A percentile compares a stretch with the other conserved stretches of the same genome.
These are phyloP conservation scores for Leucosporidium scottii DNA, from an alignment of 768 basidiomycete species.

Conservation along the genomic window DNA sequence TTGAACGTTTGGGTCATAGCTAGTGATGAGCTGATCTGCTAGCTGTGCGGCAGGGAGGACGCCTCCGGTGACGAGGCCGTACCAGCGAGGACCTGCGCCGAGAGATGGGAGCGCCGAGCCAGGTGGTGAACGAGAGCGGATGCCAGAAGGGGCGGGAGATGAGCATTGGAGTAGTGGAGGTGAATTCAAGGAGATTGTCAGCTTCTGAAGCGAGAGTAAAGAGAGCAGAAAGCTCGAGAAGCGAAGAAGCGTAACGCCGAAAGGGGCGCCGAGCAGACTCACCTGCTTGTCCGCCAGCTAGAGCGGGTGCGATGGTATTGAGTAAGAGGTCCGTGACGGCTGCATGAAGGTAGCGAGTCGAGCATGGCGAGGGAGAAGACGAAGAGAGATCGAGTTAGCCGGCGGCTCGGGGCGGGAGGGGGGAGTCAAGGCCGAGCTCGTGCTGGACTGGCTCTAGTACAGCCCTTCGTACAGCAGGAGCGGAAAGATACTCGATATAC, in stretches of 20 bases:
- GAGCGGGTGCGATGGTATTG: constrained; percentile 39
- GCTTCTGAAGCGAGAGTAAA: too few relatives aligned
- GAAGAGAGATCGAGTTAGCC: constrained; percentile 6
- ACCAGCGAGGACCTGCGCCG: constrained; percentile 39
- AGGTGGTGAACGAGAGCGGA: too few relatives aligned
- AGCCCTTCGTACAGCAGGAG: neutral
- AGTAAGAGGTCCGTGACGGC: constrained; percentile 34
- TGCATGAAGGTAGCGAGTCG: neutral
- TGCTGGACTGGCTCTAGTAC: neutral
- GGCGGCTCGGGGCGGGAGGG: neutral
- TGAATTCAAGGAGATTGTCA: too few relatives aligned
- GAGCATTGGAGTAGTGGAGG: too few relatives aligned
- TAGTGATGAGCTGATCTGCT: constrained; percentile 44
- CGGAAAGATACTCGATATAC: neutral
- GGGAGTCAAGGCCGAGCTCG: neutral
- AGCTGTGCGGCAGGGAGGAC: constrained; percentile 42
- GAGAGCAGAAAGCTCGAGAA: too few relatives aligned
- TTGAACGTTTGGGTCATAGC: constrained; percentile 45
- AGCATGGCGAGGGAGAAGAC: too few relatives aligned
- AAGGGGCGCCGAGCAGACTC: too few relatives aligned
- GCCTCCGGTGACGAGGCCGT: constrained; percentile 36
- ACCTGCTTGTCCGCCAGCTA: constrained; percentile 42
- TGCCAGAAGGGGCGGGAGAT: too few relatives aligned
- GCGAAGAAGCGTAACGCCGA: too few relatives aligned
- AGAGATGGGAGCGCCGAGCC: too few relatives aligned